Evolutionary conservation across 164 flowering plant genomes (phyloP).

Genomic region (Warburgia ugandensis): DNA sequence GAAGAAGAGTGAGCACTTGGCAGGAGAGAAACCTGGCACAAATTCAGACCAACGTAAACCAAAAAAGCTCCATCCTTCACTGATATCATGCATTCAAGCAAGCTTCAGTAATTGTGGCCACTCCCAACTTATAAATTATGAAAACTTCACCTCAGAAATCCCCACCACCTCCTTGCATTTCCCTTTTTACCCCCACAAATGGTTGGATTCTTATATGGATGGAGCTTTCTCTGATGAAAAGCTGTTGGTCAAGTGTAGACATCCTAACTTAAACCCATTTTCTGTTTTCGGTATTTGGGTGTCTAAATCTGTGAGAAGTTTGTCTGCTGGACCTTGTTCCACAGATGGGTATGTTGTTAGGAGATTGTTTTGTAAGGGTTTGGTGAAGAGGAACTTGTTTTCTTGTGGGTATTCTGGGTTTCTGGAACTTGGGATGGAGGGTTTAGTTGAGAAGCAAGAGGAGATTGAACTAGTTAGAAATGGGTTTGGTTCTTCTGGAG

Average conservation of each 20-base stretch:
- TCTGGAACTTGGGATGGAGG: conserved; percentile 28
- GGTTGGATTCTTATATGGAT: conserved; percentile 8
- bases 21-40: too few species aligned
- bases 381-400: neutral
- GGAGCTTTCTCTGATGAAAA: conserved; percentile 4
- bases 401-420: conserved; percentile 1
- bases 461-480: conserved; percentile 8
- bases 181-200: conserved; percentile 4
- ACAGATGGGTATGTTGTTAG: conserved; percentile 4
- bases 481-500: too few species aligned
- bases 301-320: conserved; percentile 1
- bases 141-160: too few species aligned
- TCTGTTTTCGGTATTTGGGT: conserved; percentile 8
- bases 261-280: neutral
- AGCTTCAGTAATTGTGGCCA: conserved; percentile 7
- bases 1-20: neutral
- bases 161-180: neutral
- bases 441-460: conserved; percentile 19
- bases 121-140: too few species aligned
- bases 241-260: conserved; percentile 3
- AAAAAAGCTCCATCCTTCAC: neutral
- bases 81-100: conserved; percentile 11
- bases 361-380: conserved; percentile 3
- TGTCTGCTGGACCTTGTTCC: neutral
- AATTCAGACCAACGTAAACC: too few species aligned